Base-by-base conservation (phyloP, 257 asterid genomes). In the Voacanga thouarsii region DNA sequence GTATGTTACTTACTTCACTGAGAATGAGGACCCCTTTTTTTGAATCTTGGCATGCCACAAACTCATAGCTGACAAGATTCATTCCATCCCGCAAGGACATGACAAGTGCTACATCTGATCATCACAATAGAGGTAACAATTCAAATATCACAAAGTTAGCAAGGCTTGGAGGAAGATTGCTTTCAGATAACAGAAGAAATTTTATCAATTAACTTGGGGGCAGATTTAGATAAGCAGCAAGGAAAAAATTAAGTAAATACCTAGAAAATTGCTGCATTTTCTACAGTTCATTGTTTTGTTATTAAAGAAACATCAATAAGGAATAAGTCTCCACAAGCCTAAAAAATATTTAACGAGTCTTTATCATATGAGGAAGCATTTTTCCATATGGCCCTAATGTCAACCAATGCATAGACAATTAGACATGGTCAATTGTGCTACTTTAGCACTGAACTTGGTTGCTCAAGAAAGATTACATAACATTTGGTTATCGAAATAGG, bases 41-140 rank as follows among this genome's bases (percentile, higher is more conserved):
- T 61, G 94, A 86, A 79, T 88, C 97, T 85, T 95, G 99, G 81
- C 98, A 93, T 24, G 99, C 97, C 85, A 95, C 99, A 82, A 90
- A 95, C 91, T 95, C 99, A 85, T 95, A 93, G 90, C 99, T 95
- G 78, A 95, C 99, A 5, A 95, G 99, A 83, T 95, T 95, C 99
- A 95, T 95, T 78, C 99, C 99, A 82, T 95, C 99, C 79, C 98
- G 85, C 90, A 95, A 83, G 73, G 99, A 95, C 28, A 98, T 95
- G 81, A 95, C 97, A 75, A 95, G 96, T 72, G 99, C 97, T 79
- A 95, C 88, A 84, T 95, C 99, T 95, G 96, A 82, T 67, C 75
- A 86, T 74, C 28, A 68, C 70, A 19, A 76, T 30, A 79, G 28
- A 43, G n/a, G 72, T 24, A n/a, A 72, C 73, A 81, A 78, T 81